A percentile compares a stretch with the other conserved stretches of the same genome.
Evolutionary conservation across 1,284 basidiomycete species (phyloP).

Genomic region (Moniliophthora roreri): DNA sequence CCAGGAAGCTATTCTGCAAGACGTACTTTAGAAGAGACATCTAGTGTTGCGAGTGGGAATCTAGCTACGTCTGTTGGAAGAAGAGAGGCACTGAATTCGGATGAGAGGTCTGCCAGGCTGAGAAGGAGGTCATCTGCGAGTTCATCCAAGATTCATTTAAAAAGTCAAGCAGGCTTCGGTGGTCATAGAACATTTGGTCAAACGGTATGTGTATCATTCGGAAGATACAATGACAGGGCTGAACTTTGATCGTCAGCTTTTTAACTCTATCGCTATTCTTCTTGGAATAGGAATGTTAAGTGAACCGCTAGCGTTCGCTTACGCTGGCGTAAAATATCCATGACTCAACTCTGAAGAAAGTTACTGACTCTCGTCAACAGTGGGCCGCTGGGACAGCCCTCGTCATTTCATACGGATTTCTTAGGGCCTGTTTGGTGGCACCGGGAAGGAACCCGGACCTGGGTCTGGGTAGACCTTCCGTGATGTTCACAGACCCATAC

Average conservation of each 20-base stretch:
- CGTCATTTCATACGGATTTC: constrained; percentile 78
- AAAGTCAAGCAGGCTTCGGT: constrained; percentile 29
- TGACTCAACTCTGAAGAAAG: too few relatives aligned
- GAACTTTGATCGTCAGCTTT: too few relatives aligned
- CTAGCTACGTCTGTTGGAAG: background rate
- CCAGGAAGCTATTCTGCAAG: background rate
- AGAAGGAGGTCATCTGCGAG: constrained; percentile 28
- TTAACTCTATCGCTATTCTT: constrained; percentile 86
- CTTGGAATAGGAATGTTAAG: constrained; percentile 90
- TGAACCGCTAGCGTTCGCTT: constrained; percentile 85
- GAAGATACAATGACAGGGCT: too few relatives aligned
- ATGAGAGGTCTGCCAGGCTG: constrained; percentile 3
- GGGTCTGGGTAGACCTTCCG: too few relatives aligned
- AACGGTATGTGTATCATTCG: constrained; percentile 54
- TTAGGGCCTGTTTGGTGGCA: too few relatives aligned
- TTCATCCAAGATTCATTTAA: constrained; percentile 27
- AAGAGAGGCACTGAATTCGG: background rate
- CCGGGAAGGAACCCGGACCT: too few relatives aligned
- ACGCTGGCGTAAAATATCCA: too few relatives aligned
- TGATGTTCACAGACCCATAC: too few relatives aligned
- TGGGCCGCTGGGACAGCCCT: constrained; percentile 79
- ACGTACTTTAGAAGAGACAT: background rate
- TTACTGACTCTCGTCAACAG: too few relatives aligned
- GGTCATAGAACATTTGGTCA: constrained; percentile 81
- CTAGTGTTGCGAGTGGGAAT: background rate